Conservation (phyloP, 108 stramenopile genomes). For the Cyclotella choctawhatcheeana region DNA sequence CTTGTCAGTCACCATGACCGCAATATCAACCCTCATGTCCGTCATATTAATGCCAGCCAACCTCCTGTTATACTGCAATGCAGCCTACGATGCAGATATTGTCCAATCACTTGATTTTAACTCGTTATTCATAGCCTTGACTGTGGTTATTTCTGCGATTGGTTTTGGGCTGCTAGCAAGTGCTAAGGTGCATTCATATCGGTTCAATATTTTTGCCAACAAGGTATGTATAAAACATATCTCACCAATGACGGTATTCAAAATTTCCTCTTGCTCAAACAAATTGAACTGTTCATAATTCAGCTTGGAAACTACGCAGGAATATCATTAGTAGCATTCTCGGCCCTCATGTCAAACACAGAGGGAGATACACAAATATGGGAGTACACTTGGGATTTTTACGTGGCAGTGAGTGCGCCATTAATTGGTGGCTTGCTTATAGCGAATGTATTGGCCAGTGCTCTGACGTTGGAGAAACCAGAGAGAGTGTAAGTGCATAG, state of each 20-base stretch:
- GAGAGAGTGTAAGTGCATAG: constrained; percentile 79
- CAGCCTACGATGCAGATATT: constrained; percentile 64
- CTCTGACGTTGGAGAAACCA: constrained; percentile 60
- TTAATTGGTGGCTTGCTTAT: constrained; percentile 67
- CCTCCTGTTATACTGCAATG: constrained; percentile 73
- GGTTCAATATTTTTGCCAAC: constrained; percentile 70
- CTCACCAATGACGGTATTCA: background rate
- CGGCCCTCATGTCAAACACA: constrained; percentile 63
- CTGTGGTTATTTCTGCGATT: constrained; percentile 78
- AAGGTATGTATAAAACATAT: constrained; percentile 17
- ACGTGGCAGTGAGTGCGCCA: constrained; percentile 71
- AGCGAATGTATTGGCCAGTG: constrained; percentile 61
- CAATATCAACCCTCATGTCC: constrained; percentile 76
- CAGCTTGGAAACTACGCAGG: constrained; percentile 73
- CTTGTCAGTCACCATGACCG: constrained; percentile 88
- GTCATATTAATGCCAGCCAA: constrained; percentile 80
- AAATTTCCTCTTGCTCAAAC: background rate
- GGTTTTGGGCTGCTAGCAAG: constrained; percentile 63
- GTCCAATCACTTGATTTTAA: constrained; percentile 69
- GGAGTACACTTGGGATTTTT: constrained; percentile 81
- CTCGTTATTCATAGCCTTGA: constrained; percentile 71
- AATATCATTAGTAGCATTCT: constrained; percentile 70
- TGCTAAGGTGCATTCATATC: constrained; percentile 55
- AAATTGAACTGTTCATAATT: background rate
- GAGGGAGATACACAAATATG: constrained; percentile 68